A percentile compares a stretch with the other conserved stretches of the same genome.
Evolutionary conservation across 2,329 filamentous ascomycete genomes (phyloP).

Genomic region (Sporothrix inflata): DNA sequence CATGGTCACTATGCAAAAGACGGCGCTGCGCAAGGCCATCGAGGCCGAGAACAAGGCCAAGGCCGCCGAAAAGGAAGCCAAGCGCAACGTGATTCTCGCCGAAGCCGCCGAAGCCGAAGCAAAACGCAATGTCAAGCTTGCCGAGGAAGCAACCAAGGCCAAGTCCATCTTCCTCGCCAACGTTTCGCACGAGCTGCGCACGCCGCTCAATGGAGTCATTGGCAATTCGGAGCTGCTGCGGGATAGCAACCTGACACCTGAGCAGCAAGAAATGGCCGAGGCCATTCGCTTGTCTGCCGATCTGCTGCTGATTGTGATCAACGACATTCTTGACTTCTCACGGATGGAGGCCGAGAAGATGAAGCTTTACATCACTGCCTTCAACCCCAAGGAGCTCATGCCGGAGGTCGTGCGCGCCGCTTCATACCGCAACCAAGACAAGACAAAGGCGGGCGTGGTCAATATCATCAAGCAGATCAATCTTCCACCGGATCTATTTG

Average conservation of each 20-base stretch:
- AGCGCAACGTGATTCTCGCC: slow-evolving; percentile 77
- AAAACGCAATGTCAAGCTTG: slow-evolving; percentile 76
- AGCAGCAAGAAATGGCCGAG: slow-evolving; percentile 84
- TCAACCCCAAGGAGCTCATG: slow-evolving; percentile 69
- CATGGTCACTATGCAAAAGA: slow-evolving; percentile 78
- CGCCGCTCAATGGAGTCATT: slow-evolving; percentile 84
- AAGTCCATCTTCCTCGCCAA: slow-evolving; percentile 81
- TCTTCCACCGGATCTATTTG: slow-evolving; percentile 70
- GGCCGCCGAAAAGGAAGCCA: slow-evolving; percentile 73
- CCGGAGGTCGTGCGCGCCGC: slow-evolving; percentile 67
- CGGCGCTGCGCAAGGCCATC: slow-evolving; percentile 70
- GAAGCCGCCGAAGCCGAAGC: slow-evolving; percentile 80
- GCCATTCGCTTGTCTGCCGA: slow-evolving; percentile 86
- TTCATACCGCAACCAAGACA: slow-evolving; percentile 67
- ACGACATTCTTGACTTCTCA: slow-evolving; percentile 94
- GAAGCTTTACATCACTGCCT: slow-evolving; percentile 74
- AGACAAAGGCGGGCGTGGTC: slow-evolving; percentile 64
- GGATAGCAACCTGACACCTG: slow-evolving; percentile 72
- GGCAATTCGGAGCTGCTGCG: slow-evolving; percentile 83
- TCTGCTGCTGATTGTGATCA: slow-evolving; percentile 87
- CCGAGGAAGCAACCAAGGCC: slow-evolving; percentile 80
- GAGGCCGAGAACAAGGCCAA: slow-evolving; percentile 78
- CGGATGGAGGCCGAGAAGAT: slow-evolving; percentile 90
- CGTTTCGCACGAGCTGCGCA: slow-evolving; percentile 79
- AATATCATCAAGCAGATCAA: slow-evolving; percentile 72